Base-by-base conservation (phyloP, 331 rosid genomes). In the Prunus yedoensis region DNA sequence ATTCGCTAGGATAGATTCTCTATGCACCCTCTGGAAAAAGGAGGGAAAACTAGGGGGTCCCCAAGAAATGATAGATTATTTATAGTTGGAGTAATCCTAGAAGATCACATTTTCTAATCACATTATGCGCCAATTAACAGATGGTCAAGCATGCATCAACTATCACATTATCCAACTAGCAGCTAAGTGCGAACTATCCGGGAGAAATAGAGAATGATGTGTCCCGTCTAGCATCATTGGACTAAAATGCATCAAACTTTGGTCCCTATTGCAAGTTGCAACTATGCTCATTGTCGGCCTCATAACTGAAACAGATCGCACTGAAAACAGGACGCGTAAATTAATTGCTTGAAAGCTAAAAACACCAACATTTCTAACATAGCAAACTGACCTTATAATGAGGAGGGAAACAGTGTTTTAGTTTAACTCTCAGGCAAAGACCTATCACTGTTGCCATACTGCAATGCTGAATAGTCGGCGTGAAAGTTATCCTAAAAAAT, bases 361-460 rank as follows among this genome's bases (percentile, higher is more conserved):
- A n/a, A 53, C 56, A 65, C 32, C 20, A 77, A 45, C 41, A 43
- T 16, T 5, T 46, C 57, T 25, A 43, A 18, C 50, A 58, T 27
- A 23, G 10, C 32, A 63, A 75, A 69, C 76, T 52, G 66, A 94
- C 99, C 94, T 94, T 94, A 79, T 89, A 92, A 84, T 92, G 97
- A 61, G 97, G 92, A 58, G 97, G 97, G 51, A 94, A 94, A 47
- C 68, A 90, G 52, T 90, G 96, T 52, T 87, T 89, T 18, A 92
- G 92, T 78, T 92, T 94, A 35, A 92, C 97, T 83, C 99, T 87
- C 43, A 92, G 97, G 81, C 99, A 92, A 47, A 94, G 89, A 65
- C 99, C 97, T 10, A 94, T 94, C 14, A 94, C 97, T 4, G 99
- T 92, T 35, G 97, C 99, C 97, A 92, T 94, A 70, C 97, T 94